Evolutionary conservation across 345 rosid species (phyloP).

Genomic region (Dipteronia dyeriana): DNA sequence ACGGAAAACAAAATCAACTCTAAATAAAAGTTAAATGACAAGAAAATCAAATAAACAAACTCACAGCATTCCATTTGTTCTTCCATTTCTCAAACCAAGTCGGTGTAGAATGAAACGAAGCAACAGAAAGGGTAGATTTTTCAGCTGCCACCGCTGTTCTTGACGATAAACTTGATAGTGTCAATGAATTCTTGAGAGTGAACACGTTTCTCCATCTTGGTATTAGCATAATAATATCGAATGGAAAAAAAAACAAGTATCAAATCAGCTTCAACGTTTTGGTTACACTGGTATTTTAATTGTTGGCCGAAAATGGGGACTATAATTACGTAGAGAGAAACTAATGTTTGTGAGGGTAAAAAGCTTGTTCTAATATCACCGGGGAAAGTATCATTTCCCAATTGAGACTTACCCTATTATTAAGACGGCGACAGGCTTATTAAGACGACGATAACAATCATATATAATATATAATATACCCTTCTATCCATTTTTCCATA

Average conservation of each 20-base stretch:
- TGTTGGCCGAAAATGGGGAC: neutral
- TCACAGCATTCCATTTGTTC: slow-evolving; percentile 46
- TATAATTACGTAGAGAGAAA: neutral
- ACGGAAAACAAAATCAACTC: neutral
- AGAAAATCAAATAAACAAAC: slow-evolving; percentile 12
- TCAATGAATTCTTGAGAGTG: slow-evolving; percentile 32
- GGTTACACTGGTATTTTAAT: neutral
- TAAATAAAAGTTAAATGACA: neutral
- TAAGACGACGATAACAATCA: no score
- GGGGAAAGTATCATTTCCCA: no score
- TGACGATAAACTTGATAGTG: slow-evolving; percentile 21
- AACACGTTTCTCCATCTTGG: slow-evolving; percentile 57
- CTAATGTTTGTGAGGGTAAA: slow-evolving; percentile 1
- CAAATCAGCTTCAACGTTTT: neutral
- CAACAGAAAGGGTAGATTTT: slow-evolving; percentile 14
- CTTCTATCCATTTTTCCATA: no score
- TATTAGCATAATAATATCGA: slow-evolving; percentile 36
- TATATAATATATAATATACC: no score
- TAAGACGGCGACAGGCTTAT: no score
- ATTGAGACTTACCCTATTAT: no score
- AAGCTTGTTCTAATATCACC: no score
- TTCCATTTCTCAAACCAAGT: slow-evolving; percentile 44
- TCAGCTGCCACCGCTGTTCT: slow-evolving; percentile 19
- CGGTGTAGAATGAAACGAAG: slow-evolving; percentile 60
- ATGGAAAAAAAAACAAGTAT: neutral